These are phyloP conservation scores for Acer campestre DNA, from an alignment of 345 rosid genomes.

Conservation along the genomic window DNA sequence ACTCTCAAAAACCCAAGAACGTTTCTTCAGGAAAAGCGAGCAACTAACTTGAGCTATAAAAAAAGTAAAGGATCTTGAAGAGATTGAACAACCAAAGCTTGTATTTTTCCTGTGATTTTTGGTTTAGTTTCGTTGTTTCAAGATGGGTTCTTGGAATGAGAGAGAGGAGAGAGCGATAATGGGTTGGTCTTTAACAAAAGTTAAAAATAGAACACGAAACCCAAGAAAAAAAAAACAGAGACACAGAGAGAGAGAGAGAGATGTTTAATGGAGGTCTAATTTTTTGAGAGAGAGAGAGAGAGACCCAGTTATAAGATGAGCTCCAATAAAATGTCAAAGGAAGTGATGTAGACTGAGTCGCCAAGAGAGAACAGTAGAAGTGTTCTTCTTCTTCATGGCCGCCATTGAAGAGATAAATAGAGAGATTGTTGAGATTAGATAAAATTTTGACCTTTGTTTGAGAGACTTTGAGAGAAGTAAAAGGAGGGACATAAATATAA, in stretches of 20 bases:
- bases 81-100: neutral
- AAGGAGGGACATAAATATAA: conserved; percentile 11
- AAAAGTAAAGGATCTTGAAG: conserved; percentile 35
- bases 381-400: conserved; percentile 30
- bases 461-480: conserved; percentile 23
- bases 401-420: conserved; percentile 36
- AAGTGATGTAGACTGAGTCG: conserved; percentile 30
- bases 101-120: conserved; percentile 17
- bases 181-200: conserved; percentile 48
- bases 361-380: neutral
- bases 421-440: conserved; percentile 13
- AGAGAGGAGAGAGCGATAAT: conserved; percentile 9
- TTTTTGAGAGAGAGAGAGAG: neutral
- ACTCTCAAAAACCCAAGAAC: conserved; percentile 19
- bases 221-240: conserved; percentile 30
- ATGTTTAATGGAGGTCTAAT: conserved; percentile 25
- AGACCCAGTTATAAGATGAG: neutral
- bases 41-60: conserved; percentile 4
- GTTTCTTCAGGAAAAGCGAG: conserved; percentile 2
- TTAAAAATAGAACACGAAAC: conserved; percentile 40
- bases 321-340: conserved; percentile 23
- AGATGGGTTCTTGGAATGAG: conserved; percentile 35
- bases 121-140: conserved; percentile 6
- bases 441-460: conserved; percentile 39
- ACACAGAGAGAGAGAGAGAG: conserved; percentile 15